A percentile compares a stretch with the other conserved stretches of the same genome.
phyloP scores from a whole-genome alignment of 1,284 basidiomycete genomes.

The Ceratobasidium sp. region DNA sequence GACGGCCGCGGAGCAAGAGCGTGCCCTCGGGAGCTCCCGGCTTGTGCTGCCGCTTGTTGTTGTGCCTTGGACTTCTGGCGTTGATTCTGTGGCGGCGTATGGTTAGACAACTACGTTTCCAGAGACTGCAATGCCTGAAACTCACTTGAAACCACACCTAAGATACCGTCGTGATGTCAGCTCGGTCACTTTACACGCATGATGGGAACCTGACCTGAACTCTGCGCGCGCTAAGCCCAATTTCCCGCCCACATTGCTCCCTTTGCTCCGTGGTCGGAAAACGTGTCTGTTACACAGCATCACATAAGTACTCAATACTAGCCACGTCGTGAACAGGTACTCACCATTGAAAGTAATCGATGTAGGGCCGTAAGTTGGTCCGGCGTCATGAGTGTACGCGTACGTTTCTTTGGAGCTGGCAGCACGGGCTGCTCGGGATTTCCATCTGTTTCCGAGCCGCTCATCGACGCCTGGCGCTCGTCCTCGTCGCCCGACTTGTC shows the following conservation, averaged over 20 bases:
- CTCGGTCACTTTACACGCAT: constrained; percentile 45
- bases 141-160: constrained; percentile 88
- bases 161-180: constrained; percentile 50
- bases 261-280: constrained; percentile 86
- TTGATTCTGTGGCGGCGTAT: constrained; percentile 67
- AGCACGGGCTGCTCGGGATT: constrained; percentile 33
- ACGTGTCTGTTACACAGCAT: constrained; percentile 66
- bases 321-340: constrained; percentile 43
- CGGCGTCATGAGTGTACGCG: constrained; percentile 79
- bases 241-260: constrained; percentile 83
- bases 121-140: constrained; percentile 44
- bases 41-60: constrained; percentile 54
- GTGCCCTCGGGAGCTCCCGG: constrained; percentile 46
- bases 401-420: constrained; percentile 59
- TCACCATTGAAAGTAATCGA: constrained; percentile 79
- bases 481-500: constrained; percentile 27
- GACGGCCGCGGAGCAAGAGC: constrained; percentile 44
- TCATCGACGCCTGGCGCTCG: constrained; percentile 25
- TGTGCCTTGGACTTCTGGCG: constrained; percentile 80
- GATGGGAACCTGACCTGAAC: constrained; percentile 72
- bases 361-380: constrained; percentile 84
- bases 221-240: constrained; percentile 84
- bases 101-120: constrained; percentile 19
- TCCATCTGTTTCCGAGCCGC: constrained; percentile 26
- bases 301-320: constrained; percentile 27